phyloP scores from a whole-genome alignment of 805 yeast genomes.

The Candida montana region DNA sequence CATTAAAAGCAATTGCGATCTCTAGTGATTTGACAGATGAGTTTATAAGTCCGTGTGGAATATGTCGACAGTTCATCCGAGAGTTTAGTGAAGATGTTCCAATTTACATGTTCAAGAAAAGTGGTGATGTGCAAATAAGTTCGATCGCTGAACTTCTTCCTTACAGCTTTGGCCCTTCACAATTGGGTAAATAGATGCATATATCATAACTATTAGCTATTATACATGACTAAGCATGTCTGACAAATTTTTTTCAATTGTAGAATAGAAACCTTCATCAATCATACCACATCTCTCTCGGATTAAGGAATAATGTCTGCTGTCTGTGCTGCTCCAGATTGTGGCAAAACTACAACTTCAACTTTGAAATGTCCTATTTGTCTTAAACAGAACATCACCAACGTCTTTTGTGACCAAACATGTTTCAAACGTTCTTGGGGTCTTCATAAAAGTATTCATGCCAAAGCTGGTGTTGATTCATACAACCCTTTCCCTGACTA shows the following conservation, averaged over 20 bases:
- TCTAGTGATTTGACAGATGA: conserved; percentile 50
- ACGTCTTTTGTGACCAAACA: conserved; percentile 73
- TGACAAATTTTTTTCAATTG: no score
- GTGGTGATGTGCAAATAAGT: conserved; percentile 43
- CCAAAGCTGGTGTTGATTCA: conserved; percentile 49
- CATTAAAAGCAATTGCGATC: conserved; percentile 59
- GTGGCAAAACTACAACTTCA: conserved; percentile 78
- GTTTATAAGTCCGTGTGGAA: conserved; percentile 84
- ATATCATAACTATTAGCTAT: background rate
- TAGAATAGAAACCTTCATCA: no score
- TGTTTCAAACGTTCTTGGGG: conserved; percentile 76
- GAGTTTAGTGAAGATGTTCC: conserved; percentile 66
- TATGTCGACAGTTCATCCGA: conserved; percentile 84
- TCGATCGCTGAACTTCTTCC: conserved; percentile 68
- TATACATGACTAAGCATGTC: no score
- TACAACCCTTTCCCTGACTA: conserved; percentile 87
- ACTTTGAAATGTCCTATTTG: conserved; percentile 88
- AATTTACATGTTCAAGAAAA: conserved; percentile 60
- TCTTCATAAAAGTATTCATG: conserved; percentile 72
- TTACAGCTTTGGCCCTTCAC: conserved; percentile 79
- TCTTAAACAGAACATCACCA: conserved; percentile 58
- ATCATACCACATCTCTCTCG: background rate
- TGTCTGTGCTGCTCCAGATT: conserved; percentile 72
- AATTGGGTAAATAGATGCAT: conserved; percentile 5
- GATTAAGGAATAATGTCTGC: conserved; percentile 1